phyloP scores from a whole-genome alignment of 352 stramenopile species.

The Phytophthora sansomeana region DNA sequence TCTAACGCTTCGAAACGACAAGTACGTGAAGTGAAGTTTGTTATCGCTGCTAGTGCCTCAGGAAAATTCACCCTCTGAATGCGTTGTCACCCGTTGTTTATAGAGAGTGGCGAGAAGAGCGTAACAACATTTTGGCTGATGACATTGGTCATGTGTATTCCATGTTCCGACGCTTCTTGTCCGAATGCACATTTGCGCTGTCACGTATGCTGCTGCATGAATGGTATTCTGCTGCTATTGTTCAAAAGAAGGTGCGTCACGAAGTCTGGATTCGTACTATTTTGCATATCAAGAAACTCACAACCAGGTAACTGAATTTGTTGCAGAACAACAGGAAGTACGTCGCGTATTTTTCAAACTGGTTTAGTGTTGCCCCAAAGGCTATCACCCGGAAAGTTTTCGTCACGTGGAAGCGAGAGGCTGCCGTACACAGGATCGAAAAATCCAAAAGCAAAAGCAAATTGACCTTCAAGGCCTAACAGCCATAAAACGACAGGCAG shows the following conservation, averaged over 20 bases:
- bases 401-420: conserved; percentile 56
- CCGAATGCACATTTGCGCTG: conserved; percentile 54
- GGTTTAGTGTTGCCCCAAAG: conserved; percentile 68
- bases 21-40: conserved; percentile 44
- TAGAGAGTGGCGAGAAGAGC: conserved; percentile 50
- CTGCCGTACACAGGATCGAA: conserved; percentile 38
- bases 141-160: conserved; percentile 67
- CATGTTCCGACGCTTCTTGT: conserved; percentile 63
- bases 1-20: conserved; percentile 53
- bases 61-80: not conserved
- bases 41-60: not conserved
- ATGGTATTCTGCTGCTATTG: conserved; percentile 66
- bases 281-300: not conserved
- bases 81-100: not conserved
- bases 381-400: conserved; percentile 64
- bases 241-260: conserved; percentile 68
- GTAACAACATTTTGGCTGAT: conserved; percentile 60
- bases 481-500: conserved; percentile 55
- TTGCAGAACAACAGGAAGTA: conserved; percentile 77
- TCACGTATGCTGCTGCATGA: conserved; percentile 66
- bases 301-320: not conserved
- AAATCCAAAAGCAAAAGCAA: conserved; percentile 47
- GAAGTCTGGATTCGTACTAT: not conserved
- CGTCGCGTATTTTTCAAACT: conserved; percentile 73
- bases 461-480: conserved; percentile 45